A percentile compares a stretch with the other conserved stretches of the same genome.
Conservation (phyloP, 164 flowering plant genomes). For the Vitis riparia region DNA sequence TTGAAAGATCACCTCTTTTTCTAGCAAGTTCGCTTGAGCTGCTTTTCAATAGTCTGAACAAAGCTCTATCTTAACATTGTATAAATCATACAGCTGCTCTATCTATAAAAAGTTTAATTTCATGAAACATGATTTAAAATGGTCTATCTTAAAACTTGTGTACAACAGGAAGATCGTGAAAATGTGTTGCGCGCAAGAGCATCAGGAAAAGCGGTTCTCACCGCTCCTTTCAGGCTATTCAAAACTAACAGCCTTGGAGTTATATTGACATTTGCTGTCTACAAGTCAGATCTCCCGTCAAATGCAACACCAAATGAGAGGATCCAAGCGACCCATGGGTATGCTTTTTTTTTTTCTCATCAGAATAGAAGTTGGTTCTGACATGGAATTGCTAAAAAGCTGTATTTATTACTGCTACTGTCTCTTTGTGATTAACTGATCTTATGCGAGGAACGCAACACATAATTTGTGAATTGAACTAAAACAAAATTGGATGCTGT, state of each 20-base stretch:
- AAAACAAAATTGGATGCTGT: too few relatives aligned
- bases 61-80: too few relatives aligned
- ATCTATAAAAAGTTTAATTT: background rate
- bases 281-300: conserved; percentile 71
- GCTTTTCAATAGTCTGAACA: background rate
- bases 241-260: conserved; percentile 91
- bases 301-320: conserved; percentile 82
- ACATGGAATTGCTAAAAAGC: too few relatives aligned
- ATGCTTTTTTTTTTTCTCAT: conserved; percentile 13
- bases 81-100: background rate
- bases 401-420: too few relatives aligned
- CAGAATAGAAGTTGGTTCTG: background rate
- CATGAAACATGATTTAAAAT: conserved; percentile 1
- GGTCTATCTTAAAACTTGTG: background rate
- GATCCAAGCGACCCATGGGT: conserved; percentile 84
- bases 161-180: conserved; percentile 88
- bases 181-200: conserved; percentile 86
- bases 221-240: conserved; percentile 81
- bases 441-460: too few relatives aligned
- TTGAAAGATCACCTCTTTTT: background rate
- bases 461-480: too few relatives aligned
- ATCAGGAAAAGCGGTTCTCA: conserved; percentile 91
- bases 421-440: too few relatives aligned
- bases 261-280: conserved; percentile 89
- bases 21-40: background rate